Conservation (phyloP, 140 eudicot genomes). For the Senecio squalidus region DNA sequence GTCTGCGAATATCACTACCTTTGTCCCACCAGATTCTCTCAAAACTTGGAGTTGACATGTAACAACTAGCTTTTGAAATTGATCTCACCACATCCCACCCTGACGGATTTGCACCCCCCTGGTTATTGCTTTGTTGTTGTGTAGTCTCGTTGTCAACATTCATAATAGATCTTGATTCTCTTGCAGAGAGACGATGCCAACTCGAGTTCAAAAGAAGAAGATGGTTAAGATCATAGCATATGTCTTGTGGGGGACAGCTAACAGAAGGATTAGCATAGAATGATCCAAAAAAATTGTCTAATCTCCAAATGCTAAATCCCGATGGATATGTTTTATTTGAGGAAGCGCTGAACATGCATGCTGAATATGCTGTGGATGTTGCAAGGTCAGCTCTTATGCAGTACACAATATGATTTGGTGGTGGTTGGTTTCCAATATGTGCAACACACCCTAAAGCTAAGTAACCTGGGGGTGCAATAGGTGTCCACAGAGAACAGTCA, state of each 20-base stretch:
- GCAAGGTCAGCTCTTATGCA: conserved; percentile 90
- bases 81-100: conserved; percentile 83
- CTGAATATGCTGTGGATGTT: conserved; percentile 76
- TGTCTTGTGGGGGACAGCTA: conserved; percentile 44
- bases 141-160: conserved; percentile 27
- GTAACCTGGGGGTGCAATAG: conserved; percentile 93
- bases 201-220: conserved; percentile 64
- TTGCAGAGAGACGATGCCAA: conserved; percentile 41
- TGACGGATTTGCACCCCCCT: conserved; percentile 46
- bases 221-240: conserved; percentile 71
- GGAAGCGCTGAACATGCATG: conserved; percentile 55
- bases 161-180: conserved; percentile 35
- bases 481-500: conserved; percentile 90
- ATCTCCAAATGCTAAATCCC: conserved; percentile 94
- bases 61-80: conserved; percentile 51
- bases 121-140: conserved; percentile 32
- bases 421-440: conserved; percentile 70
- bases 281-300: conserved; percentile 80
- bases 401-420: conserved; percentile 77
- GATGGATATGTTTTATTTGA: conserved; percentile 48
- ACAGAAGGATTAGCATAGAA: conserved; percentile 64
- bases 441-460: conserved; percentile 86
- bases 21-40: conserved; percentile 99
- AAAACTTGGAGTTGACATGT: conserved; percentile 80
- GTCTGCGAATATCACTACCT: conserved; percentile 78